A percentile compares a stretch with the other conserved stretches of the same genome.
phyloP scores from a whole-genome alignment of 2,329 filamentous ascomycete species.

The Cytospora schulzeri region DNA sequence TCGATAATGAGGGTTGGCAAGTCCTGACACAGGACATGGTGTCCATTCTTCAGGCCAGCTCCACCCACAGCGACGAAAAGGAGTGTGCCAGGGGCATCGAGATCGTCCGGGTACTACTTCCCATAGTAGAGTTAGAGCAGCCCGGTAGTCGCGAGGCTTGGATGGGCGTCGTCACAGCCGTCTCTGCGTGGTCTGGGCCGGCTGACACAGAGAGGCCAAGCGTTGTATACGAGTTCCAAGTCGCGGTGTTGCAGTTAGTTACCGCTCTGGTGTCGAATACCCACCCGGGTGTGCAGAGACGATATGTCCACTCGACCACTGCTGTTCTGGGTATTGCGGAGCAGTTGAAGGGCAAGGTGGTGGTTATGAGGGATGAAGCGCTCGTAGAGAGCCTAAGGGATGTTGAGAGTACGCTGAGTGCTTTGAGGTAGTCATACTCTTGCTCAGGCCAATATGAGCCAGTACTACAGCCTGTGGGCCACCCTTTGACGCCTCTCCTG shows the following conservation, averaged over 20 bases:
- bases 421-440: constrained; percentile 26
- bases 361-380: constrained; percentile 29
- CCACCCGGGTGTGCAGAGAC: constrained; percentile 47
- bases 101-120: constrained; percentile 57
- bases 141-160: constrained; percentile 53
- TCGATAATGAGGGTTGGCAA: constrained; percentile 56
- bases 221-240: constrained; percentile 50
- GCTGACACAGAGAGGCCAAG: constrained; percentile 29
- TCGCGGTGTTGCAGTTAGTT: constrained; percentile 59
- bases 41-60: constrained; percentile 42
- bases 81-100: constrained; percentile 54
- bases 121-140: constrained; percentile 51
- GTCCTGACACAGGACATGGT: constrained; percentile 54
- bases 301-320: constrained; percentile 54
- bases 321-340: constrained; percentile 53
- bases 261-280: constrained; percentile 53
- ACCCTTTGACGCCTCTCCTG: not conserved
- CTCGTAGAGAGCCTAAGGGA: constrained; percentile 50
- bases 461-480: not conserved
- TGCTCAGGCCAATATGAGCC: too few species aligned
- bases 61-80: constrained; percentile 32
- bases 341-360: constrained; percentile 41
- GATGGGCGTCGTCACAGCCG: constrained; percentile 56
- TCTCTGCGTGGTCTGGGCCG: constrained; percentile 51
- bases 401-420: constrained; percentile 35